Base-by-base conservation (phyloP, 2,329 filamentous ascomycete species). In the Aureobasidium uvarum region DNA sequence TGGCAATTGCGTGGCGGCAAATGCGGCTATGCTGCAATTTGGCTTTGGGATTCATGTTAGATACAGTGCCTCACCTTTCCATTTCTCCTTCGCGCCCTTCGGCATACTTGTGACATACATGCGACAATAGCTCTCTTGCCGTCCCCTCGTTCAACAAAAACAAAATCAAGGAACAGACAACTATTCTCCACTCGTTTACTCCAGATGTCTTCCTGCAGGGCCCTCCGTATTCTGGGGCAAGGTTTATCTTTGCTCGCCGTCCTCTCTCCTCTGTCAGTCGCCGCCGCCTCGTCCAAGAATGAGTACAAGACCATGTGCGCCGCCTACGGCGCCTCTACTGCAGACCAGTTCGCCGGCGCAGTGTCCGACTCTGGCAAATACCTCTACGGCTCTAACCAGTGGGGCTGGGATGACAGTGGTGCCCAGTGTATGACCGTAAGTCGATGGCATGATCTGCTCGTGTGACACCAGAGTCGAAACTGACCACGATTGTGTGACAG, bases 201-300 rank as follows among this genome's bases (percentile, higher is more conserved):
- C 63, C 63, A 65, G 51, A 65, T 65, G 63, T 65, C 52, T 65
- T 58, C 63, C 63, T 65, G 63, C 63, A 65, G 51, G 63, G 52
- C 51, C 43, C 25, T 58, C 52, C 63, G 52, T 46, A 48, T 33
- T 41, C 52, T 59, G 43, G 63, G 60, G 52, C 43, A 65, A 59
- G 54, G 43, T 63, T 63, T 54, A 41, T 63, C 60, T 39, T 45
- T 63, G 36, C 48, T 63, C 45, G 63, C 52, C 36, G 8, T 59
- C 11, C 33, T 65, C 16, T 59, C 33, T 33, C 63, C 63, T 33
- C 54, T 65, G 54, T 39, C 43, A 13, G 63, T 62, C 52, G 52
- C 45, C 33, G 63, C 52, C 41, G 36, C 28, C 5, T 33, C 46
- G 10, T 50, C 52, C 31, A 65, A 50, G 52, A 23, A 46, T 25